phyloP scores from a whole-genome alignment of 768 basidiomycete species.

The Dendrothele bispora region DNA sequence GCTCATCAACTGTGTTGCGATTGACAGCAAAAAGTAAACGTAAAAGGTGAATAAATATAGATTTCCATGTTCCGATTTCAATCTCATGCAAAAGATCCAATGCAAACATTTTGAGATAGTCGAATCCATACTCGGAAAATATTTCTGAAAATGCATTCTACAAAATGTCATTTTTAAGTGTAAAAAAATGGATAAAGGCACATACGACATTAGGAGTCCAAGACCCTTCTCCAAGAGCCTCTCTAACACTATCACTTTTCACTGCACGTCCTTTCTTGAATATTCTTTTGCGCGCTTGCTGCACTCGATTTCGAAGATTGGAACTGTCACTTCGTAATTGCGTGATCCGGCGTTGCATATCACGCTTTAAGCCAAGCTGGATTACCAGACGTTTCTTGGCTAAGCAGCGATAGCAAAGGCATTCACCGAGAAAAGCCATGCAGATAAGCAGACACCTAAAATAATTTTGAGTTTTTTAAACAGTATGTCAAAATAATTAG shows the following conservation, averaged over 20 bases:
- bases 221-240: too few relatives aligned
- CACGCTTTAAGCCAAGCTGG: conserved; percentile 23
- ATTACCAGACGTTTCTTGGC: conserved; percentile 18
- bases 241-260: too few relatives aligned
- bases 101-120: conserved; percentile 24
- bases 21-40: conserved; percentile 23
- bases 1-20: conserved; percentile 5
- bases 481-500: conserved; percentile 36
- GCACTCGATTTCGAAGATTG: conserved; percentile 8
- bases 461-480: conserved; percentile 39
- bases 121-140: conserved; percentile 16
- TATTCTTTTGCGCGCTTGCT: conserved; percentile 20
- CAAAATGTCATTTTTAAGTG: not conserved
- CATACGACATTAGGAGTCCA: conserved; percentile 24
- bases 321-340: conserved; percentile 10
- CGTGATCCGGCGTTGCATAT: conserved; percentile 8
- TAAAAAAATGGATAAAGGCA: not conserved
- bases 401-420: conserved; percentile 30
- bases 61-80: conserved; percentile 35
- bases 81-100: conserved; percentile 37
- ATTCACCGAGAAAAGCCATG: too few relatives aligned
- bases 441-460: not conserved
- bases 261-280: conserved; percentile 20
- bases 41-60: conserved; percentile 28
- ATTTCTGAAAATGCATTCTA: conserved; percentile 19